Evolutionary conservation across 106 monocot species (phyloP).

Genomic region (Acorus calamus): DNA sequence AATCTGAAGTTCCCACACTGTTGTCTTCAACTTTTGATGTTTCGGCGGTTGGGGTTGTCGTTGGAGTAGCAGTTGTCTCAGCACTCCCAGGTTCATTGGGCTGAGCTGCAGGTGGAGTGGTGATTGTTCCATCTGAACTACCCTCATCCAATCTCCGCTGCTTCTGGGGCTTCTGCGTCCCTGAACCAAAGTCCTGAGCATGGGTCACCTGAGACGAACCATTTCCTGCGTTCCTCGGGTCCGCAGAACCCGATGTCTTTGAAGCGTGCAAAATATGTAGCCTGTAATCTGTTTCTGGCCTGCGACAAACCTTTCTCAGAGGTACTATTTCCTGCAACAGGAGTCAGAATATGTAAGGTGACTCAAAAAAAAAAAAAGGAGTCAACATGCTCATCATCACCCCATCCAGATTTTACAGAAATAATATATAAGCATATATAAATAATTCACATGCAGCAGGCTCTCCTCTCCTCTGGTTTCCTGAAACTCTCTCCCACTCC

Average conservation of each 20-base stretch:
- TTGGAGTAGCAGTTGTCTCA: neutral
- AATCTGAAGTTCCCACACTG: neutral
- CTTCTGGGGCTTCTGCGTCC: constrained; percentile 5
- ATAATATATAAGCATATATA: too few species aligned
- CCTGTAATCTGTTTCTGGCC: constrained; percentile 54
- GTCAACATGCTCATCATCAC: too few species aligned
- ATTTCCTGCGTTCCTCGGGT: neutral
- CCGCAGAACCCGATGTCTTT: constrained; percentile 14
- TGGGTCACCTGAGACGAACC: constrained; percentile 3
- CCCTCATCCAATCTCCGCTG: constrained; percentile 4
- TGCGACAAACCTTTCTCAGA: constrained; percentile 54
- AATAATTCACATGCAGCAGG: too few species aligned
- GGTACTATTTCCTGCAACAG: constrained; percentile 61
- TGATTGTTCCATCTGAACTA: neutral
- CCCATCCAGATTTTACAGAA: too few species aligned
- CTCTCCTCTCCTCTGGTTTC: too few species aligned
- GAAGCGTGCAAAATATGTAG: constrained; percentile 36
- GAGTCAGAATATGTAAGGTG: neutral
- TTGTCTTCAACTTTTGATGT: neutral
- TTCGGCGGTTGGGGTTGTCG: neutral
- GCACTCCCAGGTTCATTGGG: neutral
- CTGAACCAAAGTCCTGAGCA: constrained; percentile 4
- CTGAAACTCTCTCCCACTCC: too few species aligned
- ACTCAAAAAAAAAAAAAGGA: too few species aligned
- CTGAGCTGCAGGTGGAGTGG: neutral